A percentile compares a stretch with the other conserved stretches of the same genome.
phyloP scores from a whole-genome alignment of 768 basidiomycete genomes.

The Pleurotus salmoneostramineus region DNA sequence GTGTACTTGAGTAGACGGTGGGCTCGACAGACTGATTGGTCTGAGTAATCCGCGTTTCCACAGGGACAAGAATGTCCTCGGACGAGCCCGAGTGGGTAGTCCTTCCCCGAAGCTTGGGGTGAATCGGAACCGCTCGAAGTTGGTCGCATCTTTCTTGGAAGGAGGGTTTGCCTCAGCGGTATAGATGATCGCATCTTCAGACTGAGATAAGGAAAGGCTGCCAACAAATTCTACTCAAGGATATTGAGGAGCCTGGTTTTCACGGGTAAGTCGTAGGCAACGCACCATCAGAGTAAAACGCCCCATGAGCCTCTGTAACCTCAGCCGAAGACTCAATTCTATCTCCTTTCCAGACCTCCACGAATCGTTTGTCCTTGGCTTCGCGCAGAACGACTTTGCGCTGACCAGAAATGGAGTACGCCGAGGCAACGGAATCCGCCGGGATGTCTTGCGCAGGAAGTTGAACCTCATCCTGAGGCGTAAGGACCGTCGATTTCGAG shows the following conservation, averaged over 20 bases:
- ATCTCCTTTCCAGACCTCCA: constrained; percentile 56
- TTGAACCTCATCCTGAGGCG: constrained; percentile 13
- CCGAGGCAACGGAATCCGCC: constrained; percentile 1
- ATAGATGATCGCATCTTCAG: constrained; percentile 52
- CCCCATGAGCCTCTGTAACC: constrained; percentile 53
- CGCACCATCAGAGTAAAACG: constrained; percentile 62
- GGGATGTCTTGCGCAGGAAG: constrained; percentile 28
- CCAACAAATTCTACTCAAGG: constrained; percentile 41
- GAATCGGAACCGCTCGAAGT: constrained; percentile 44
- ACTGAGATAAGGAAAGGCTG: constrained; percentile 49
- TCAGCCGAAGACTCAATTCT: constrained; percentile 43
- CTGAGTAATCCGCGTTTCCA: constrained; percentile 28
- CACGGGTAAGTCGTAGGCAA: not conserved
- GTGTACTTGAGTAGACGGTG: constrained; percentile 20
- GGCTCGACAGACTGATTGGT: constrained; percentile 4
- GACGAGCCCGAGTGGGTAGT: constrained; percentile 45
- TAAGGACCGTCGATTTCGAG: constrained; percentile 31
- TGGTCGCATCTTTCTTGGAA: constrained; percentile 11
- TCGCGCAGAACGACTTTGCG: constrained; percentile 45
- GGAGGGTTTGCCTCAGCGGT: constrained; percentile 51
- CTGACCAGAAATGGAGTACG: constrained; percentile 39
- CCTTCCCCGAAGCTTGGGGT: constrained; percentile 63
- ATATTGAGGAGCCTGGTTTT: not conserved
- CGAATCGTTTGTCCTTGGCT: constrained; percentile 37
- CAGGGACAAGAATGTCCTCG: constrained; percentile 50